Evolutionary conservation across 257 asterid genomes (phyloP).

Genomic region (Pogostemon cablin): DNA sequence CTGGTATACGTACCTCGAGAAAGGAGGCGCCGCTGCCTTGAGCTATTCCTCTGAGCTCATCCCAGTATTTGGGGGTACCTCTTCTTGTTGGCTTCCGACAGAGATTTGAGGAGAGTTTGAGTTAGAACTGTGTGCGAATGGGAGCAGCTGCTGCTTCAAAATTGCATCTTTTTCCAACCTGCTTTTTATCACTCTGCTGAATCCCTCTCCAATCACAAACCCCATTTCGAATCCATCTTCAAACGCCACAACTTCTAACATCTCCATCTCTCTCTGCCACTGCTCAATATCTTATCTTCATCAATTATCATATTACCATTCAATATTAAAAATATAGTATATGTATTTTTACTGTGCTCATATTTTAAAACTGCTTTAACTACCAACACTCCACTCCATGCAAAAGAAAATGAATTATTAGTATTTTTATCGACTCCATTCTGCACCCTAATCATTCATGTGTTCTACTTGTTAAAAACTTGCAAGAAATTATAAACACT

Average conservation of each 20-base stretch:
- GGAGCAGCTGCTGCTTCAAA: constrained; percentile 75
- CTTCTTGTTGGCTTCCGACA: constrained; percentile 46
- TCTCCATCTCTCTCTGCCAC: constrained; percentile 27
- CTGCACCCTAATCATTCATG: no score
- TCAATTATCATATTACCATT: no score
- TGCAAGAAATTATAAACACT: no score
- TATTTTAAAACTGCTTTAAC: no score
- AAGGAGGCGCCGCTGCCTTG: constrained; percentile 68
- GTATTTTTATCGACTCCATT: no score
- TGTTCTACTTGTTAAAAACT: no score
- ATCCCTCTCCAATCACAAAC: constrained; percentile 61
- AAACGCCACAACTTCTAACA: constrained; percentile 75
- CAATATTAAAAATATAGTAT: no score
- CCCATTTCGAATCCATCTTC: constrained; percentile 58
- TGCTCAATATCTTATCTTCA: no score
- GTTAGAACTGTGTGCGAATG: constrained; percentile 58
- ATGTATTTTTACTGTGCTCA: no score
- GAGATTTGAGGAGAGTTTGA: constrained; percentile 57
- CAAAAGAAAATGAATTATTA: no score
- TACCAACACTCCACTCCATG: no score
- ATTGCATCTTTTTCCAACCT: constrained; percentile 65
- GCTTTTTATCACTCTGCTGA: constrained; percentile 57
- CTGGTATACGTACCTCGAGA: constrained; percentile 53
- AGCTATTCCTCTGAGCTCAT: constrained; percentile 81
- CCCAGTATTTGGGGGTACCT: constrained; percentile 75